Base-by-base conservation (phyloP, 1,284 basidiomycete genomes). In the Mycosarcoma mackinlayi region DNA sequence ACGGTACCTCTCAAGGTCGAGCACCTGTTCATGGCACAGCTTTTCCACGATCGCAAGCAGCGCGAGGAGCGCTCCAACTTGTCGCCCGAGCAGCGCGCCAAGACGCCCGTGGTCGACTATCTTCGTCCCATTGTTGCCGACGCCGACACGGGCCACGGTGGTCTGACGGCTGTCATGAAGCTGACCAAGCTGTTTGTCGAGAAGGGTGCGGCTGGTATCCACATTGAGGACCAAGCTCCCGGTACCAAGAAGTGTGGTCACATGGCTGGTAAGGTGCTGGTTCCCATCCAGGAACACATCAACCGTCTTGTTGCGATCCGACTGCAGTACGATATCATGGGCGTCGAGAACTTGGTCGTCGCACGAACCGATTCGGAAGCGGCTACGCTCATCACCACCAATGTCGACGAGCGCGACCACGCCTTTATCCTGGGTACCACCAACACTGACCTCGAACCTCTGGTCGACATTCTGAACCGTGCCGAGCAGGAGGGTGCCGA, bases 341-440 rank as follows among this genome's bases (percentile, higher is more conserved):
- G 89, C 71, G 89, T 89, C 55, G 86, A 88, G 81, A 91, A 90
- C 84, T 87, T 91, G 65, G 88, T 90, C 75, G 87, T 91, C 61
- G 89, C 89, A 8, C 87, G 90, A 60, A 91, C 90, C 48, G 90
- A 91, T 82, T 90, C 89, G 10, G 89, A 98, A 84, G 94, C 95
- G 8, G 95, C 95, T 4, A 98, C 94, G 1, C 88, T 98, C 73
- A 92, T 98, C 86, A 92, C 94, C 49, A 90, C 92, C 78, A 98
- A 98, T 85, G 93, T 98, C 68, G 96, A 98, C 84, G 89, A 91
- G 77, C 91, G 95, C 35, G 95, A 98, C 86, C 95, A 98, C 80
- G 85, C 93, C 28, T 98, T 97, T 87, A 94, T 98, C 83, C 89
- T 98, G 31, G 95, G 95, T 40, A 88, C 88, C 55, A 95, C 94